These are phyloP conservation scores for Stagonosporopsis chrysanthemi DNA, from an alignment of 2,329 filamentous ascomycete genomes.

Conservation along the genomic window DNA sequence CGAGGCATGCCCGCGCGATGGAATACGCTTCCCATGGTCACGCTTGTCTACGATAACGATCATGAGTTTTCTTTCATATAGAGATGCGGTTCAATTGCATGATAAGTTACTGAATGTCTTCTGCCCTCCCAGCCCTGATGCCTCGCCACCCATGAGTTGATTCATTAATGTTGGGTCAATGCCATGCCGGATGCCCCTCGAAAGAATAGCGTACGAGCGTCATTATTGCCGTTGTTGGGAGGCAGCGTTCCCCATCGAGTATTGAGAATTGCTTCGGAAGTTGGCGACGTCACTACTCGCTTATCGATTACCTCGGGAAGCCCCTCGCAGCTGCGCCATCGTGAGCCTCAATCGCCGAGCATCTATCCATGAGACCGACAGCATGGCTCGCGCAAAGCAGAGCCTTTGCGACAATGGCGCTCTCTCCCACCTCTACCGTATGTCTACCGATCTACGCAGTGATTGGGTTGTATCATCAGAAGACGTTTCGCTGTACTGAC, in stretches of 20 bases:
- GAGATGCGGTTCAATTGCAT: conserved; percentile 49
- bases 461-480: not conserved
- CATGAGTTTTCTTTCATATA: conserved; percentile 51
- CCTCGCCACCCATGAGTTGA: not conserved
- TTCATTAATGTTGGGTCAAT: too few relatives aligned
- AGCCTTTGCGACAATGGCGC: conserved; percentile 38
- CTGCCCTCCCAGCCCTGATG: not conserved
- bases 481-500: conserved; percentile 19
- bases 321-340: conserved; percentile 11
- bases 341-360: conserved; percentile 15
- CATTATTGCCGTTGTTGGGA: not conserved
- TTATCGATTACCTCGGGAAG: conserved; percentile 25
- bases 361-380: conserved; percentile 31
- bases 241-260: not conserved
- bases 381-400: conserved; percentile 43
- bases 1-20: conserved; percentile 43
- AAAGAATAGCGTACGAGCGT: not conserved
- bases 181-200: too few relatives aligned
- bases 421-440: conserved; percentile 43
- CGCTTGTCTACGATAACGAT: conserved; percentile 48
- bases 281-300: conserved; percentile 15
- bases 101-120: conserved; percentile 31
- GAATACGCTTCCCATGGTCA: conserved; percentile 44
- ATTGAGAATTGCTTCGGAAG: not conserved
- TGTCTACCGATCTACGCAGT: conserved; percentile 2